Evolutionary conservation across 75 land plant species (phyloP).

Genomic region (Selaginella tamariscina): DNA sequence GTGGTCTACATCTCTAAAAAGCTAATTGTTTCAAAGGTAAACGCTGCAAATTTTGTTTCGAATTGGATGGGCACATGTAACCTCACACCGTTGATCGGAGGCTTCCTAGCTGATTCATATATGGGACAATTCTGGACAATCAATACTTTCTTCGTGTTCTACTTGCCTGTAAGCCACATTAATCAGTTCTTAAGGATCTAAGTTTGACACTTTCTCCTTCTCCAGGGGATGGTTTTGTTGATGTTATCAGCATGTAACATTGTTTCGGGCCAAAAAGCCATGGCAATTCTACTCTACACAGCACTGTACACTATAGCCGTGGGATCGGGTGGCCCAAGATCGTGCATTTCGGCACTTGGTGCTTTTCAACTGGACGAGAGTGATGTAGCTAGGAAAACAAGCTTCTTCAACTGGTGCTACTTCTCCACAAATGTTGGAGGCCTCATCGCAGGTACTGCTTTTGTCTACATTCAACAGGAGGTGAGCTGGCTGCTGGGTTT

Average conservation of each 20-base stretch:
- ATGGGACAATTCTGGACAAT: constrained; percentile 55
- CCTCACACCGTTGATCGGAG: constrained; percentile 45
- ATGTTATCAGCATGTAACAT: constrained; percentile 12
- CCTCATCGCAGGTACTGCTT: constrained; percentile 39
- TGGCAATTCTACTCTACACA: background rate
- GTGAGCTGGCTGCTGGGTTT: constrained; percentile 39
- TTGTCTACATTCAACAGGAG: constrained; percentile 54
- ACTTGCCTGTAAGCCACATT: constrained; percentile 13
- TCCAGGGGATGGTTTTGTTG: constrained; percentile 22
- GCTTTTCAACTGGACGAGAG: constrained; percentile 54
- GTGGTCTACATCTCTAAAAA: constrained; percentile 47
- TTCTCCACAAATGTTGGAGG: constrained; percentile 33
- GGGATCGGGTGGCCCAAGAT: background rate
- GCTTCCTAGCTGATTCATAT: constrained; percentile 64
- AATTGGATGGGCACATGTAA: constrained; percentile 64
- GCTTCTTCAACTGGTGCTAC: constrained; percentile 74
- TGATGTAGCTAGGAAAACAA: constrained; percentile 32
- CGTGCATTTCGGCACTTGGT: constrained; percentile 18
- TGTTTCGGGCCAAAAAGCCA: constrained; percentile 5
- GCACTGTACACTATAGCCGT: background rate
- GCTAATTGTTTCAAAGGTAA: constrained; percentile 42
- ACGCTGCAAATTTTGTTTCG: constrained; percentile 55
- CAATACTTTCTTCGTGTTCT: constrained; percentile 20
- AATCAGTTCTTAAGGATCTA: no score
- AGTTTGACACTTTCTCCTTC: constrained; percentile 5